Evolutionary conservation across 139 green algal species (phyloP).

Genomic region (Desmodesmus armatus): DNA sequence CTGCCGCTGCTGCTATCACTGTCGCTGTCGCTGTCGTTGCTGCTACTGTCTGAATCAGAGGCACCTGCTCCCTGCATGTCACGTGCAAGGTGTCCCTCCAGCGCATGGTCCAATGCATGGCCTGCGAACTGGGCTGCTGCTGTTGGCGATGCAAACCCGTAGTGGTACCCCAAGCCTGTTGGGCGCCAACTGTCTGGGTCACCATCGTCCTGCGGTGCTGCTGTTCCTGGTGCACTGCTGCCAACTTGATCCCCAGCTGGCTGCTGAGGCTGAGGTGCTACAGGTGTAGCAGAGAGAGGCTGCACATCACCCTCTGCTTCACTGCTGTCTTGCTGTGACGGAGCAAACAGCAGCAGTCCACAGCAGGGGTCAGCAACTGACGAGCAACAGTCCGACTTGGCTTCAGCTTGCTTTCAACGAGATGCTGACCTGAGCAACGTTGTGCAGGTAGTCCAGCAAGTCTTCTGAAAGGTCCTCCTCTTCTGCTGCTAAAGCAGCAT

Average conservation of each 20-base stretch:
- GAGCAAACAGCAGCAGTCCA: not conserved
- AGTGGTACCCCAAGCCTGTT: not conserved
- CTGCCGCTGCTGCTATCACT: not conserved
- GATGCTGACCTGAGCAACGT: slow-evolving; percentile 13
- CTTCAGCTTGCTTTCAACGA: not conserved
- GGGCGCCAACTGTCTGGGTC: not conserved
- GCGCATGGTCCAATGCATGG: not conserved
- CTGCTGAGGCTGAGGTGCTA: not conserved
- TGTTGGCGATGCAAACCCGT: not conserved
- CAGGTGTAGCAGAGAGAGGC: not conserved
- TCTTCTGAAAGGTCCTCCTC: not conserved
- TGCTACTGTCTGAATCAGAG: not conserved
- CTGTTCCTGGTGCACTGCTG: not conserved
- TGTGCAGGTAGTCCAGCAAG: slow-evolving; percentile 32
- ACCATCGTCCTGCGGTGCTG: not conserved
- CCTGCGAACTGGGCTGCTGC: slow-evolving; percentile 20
- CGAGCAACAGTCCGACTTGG: not conserved
- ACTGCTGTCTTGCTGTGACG: not conserved
- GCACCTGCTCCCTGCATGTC: not conserved
- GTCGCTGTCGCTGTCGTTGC: not conserved
- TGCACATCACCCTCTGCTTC: not conserved
- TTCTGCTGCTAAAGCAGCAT: not conserved
- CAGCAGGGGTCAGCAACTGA: not conserved
- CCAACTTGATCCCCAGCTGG: not conserved
- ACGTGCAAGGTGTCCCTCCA: not conserved